Base-by-base conservation (phyloP, 495 filamentous ascomycete genomes). In the Penicillium mononematosum region DNA sequence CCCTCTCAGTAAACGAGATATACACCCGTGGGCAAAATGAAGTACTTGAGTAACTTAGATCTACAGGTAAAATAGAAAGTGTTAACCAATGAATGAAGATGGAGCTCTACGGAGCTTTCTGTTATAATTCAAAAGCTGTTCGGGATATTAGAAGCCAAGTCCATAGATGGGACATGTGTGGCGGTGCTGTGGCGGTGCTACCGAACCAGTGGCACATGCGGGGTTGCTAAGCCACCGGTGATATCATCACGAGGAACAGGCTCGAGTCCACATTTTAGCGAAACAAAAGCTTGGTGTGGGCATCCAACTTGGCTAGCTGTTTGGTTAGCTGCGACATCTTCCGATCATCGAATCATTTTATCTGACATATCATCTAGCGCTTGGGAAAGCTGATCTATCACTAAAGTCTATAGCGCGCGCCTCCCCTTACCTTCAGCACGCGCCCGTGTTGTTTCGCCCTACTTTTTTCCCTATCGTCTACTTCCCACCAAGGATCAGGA, bases 211-310 rank as follows among this genome's bases (percentile, higher is more conserved):
- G 60, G 59, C 42, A 54, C 47, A 43, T 56, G 59, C 58, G 60
- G 60, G 57, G 60, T 61, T 42, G 50, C 38, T 53, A 54, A 66
- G 64, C 64, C 59, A 63, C 60, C 49, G 46, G 56, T 67, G 64
- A 67, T 67, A 62, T 67, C 64, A 67, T 67, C 55, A 51, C 46
- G 44, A 55, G 44, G 34, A 48, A 43, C 36, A 41, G 31, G 31
- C 0, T 32, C 31, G 17, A 36, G 19, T 22, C n/a, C 8, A 11
- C 45, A 56, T 49, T 45, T 46, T 45, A 56, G 47, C 24, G 17
- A 50, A 46, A 55, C 11, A 43, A n/a, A 38, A 24, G 22, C 4
- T 45, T 55, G 22, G 43, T 24, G 29, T 54, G 27, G 24, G 12
- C n/a, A 54, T 27, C 9, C 9, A 29, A 45, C 25, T 5, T 25